phyloP scores from a whole-genome alignment of 1,284 basidiomycete species.

The Pascua guehoae region DNA sequence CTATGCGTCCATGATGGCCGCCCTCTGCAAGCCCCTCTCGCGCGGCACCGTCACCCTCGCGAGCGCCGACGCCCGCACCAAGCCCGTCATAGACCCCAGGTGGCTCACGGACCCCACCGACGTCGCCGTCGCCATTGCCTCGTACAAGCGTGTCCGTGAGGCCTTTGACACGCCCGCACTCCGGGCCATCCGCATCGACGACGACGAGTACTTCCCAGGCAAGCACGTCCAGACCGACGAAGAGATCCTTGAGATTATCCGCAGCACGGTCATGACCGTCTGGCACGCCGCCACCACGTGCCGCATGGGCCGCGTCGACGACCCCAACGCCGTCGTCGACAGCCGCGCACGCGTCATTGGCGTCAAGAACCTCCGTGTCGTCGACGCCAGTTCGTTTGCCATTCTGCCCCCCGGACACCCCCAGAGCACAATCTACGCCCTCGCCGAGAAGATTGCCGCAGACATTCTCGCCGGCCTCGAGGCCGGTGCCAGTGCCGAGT shows the following conservation, averaged over 20 bases:
- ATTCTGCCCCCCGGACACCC: conserved; percentile 8
- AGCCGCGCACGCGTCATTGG: conserved; percentile 1
- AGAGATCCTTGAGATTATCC: neutral
- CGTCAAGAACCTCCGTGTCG: conserved; percentile 5
- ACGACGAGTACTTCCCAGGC: conserved; percentile 3
- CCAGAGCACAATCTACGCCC: neutral
- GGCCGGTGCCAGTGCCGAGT: neutral
- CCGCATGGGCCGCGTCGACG: conserved; percentile 7
- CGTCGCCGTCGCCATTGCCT: conserved; percentile 2
- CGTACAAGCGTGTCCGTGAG: conserved; percentile 2
- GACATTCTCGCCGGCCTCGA: neutral
- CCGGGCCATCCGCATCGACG: neutral
- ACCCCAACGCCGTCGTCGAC: conserved; percentile 9
- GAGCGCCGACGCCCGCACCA: neutral
- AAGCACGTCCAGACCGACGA: conserved; percentile 1
- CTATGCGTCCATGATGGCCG: conserved; percentile 5
- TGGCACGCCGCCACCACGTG: conserved; percentile 3
- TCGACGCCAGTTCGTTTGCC: conserved; percentile 6
- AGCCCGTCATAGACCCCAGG: conserved; percentile 1
- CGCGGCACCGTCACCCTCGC: conserved; percentile 1
- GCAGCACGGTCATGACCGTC: conserved; percentile 1
- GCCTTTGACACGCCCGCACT: neutral
- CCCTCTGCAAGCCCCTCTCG: neutral
- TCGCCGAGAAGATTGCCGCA: conserved; percentile 8
- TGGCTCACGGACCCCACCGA: conserved; percentile 8